Evolutionary conservation across 1,284 basidiomycete genomes (phyloP).

Genomic region (Austroboletus olivaceoglutinosus): DNA sequence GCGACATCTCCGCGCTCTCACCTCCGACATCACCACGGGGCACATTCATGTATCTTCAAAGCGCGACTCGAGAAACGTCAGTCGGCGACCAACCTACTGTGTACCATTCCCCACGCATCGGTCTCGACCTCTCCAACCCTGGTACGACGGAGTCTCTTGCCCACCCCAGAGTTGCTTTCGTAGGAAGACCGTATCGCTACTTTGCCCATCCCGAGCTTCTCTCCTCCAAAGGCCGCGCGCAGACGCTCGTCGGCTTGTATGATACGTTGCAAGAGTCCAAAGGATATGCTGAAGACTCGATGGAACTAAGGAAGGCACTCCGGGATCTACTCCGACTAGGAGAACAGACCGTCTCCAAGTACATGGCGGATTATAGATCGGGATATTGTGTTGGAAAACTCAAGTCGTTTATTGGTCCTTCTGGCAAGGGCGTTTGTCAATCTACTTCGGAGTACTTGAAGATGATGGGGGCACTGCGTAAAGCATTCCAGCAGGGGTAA

Average conservation of each 20-base stretch:
- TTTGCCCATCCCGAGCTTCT: constrained; percentile 57
- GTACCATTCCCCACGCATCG: constrained; percentile 68
- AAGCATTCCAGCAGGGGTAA: constrained; percentile 10
- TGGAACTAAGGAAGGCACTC: constrained; percentile 34
- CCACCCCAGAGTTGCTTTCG: constrained; percentile 56
- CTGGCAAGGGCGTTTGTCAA: constrained; percentile 46
- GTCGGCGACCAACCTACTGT: constrained; percentile 30
- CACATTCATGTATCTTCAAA: constrained; percentile 33
- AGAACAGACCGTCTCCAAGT: constrained; percentile 46
- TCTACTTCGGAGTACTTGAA: constrained; percentile 30
- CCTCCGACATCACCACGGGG: constrained; percentile 8
- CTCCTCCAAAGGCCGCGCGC: constrained; percentile 58
- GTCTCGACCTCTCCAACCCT: constrained; percentile 67
- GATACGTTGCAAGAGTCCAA: constrained; percentile 25
- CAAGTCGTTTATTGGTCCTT: constrained; percentile 48
- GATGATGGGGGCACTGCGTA: constrained; percentile 32
- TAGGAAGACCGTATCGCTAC: constrained; percentile 61
- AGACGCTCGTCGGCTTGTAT: constrained; percentile 65
- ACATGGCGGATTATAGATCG: constrained; percentile 47
- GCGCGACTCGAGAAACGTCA: constrained; percentile 5
- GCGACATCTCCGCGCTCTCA: constrained; percentile 53
- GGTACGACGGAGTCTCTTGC: constrained; percentile 37
- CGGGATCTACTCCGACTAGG: constrained; percentile 45
- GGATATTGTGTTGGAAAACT: constrained; percentile 44
- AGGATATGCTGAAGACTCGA: constrained; percentile 22